Evolutionary conservation across 441 rosid species (phyloP).

Genomic region (Eruca vesicaria): DNA sequence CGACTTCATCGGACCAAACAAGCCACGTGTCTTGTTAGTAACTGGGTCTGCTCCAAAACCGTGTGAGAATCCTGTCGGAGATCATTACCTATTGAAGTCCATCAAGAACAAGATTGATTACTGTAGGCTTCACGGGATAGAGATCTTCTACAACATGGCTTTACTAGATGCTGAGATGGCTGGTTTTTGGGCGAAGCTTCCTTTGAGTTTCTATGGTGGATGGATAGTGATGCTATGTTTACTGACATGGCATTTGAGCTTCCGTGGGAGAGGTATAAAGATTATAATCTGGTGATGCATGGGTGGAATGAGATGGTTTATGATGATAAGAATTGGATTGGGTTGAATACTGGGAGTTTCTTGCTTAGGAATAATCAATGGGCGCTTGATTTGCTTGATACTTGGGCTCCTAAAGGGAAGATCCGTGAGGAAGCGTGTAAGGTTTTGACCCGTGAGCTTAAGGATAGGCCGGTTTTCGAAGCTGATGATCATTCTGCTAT

Average conservation of each 20-base stretch:
- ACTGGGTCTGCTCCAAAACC: conserved; percentile 87
- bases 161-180: conserved; percentile 10
- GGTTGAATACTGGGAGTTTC: conserved; percentile 78
- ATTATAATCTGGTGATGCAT: conserved; percentile 48
- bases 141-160: conserved; percentile 79
- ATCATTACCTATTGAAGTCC: conserved; percentile 74
- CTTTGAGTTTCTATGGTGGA: conserved; percentile 45
- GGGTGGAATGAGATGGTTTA: conserved; percentile 86
- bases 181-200: conserved; percentile 5
- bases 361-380: conserved; percentile 76
- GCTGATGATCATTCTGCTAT: conserved; percentile 49
- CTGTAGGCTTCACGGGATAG: conserved; percentile 34
- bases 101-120: conserved; percentile 69
- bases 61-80: conserved; percentile 84
- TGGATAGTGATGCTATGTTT: conserved; percentile 93
- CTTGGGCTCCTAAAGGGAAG: conserved; percentile 80
- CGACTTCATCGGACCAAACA: conserved; percentile 60
- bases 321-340: conserved; percentile 81
- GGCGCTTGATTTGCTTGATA: conserved; percentile 76
- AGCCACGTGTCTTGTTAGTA: conserved; percentile 57
- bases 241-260: conserved; percentile 90
- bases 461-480: neutral
- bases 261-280: conserved; percentile 55
- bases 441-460: neutral
- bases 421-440: conserved; percentile 30